Conservation (phyloP, 1,139 yeast genomes). For the Diutina scorzettiae region DNA sequence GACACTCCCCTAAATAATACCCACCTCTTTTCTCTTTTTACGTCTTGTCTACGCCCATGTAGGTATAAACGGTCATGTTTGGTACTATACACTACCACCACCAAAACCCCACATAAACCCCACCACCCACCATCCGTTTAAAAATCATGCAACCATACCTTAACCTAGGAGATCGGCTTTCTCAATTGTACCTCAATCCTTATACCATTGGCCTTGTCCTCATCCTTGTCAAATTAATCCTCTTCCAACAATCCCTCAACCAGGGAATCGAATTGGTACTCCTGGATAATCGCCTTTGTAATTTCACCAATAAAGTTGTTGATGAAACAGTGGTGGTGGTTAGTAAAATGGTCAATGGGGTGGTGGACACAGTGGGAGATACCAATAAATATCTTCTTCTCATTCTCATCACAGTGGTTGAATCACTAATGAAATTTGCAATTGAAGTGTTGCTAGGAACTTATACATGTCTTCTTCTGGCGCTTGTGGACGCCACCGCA, state of each 20-base stretch:
- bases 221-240: neutral
- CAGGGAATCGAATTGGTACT: neutral
- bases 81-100: no score
- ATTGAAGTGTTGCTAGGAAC: constrained; percentile 3
- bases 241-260: neutral
- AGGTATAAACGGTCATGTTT: no score
- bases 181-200: neutral
- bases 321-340: neutral
- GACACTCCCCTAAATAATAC: no score
- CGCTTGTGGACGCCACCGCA: neutral
- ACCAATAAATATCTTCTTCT: neutral
- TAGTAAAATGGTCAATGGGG: neutral
- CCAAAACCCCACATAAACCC: no score
- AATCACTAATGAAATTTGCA: neutral
- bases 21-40: no score
- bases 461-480: neutral
- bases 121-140: no score
- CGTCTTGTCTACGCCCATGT: no score
- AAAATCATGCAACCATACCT: no score
- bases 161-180: neutral
- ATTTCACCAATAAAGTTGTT: neutral
- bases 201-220: neutral
- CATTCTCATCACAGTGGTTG: neutral
- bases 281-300: neutral
- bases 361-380: neutral